These are phyloP conservation scores for Misopates orontium DNA, from an alignment of 257 asterid species.

Conservation along the genomic window DNA sequence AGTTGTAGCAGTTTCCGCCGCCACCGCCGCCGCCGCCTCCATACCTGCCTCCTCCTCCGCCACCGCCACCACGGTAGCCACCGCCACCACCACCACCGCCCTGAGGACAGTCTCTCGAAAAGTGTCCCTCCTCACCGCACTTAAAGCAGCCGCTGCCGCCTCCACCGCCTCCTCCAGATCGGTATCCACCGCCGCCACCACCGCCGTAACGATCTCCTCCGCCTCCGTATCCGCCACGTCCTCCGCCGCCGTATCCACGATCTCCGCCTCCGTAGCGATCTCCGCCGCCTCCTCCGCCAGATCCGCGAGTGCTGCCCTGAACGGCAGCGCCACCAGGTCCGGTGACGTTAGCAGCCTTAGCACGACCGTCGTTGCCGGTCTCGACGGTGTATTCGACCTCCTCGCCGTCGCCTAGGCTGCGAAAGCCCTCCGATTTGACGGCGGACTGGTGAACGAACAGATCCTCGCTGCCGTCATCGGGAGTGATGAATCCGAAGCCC, in stretches of 20 bases:
- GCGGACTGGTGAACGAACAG: slow-evolving; percentile 74
- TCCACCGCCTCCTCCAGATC: slow-evolving; percentile 18
- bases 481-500: slow-evolving; percentile 78
- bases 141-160: slow-evolving; percentile 21
- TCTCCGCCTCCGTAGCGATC: slow-evolving; percentile 25
- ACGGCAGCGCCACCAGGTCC: slow-evolving; percentile 38
- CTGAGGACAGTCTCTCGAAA: not conserved
- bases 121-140: slow-evolving; percentile 23
- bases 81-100: slow-evolving; percentile 34
- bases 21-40: slow-evolving; percentile 26
- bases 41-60: slow-evolving; percentile 12
- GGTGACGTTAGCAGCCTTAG: slow-evolving; percentile 42
- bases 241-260: slow-evolving; percentile 41
- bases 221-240: slow-evolving; percentile 27
- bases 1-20: not conserved
- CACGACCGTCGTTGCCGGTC: slow-evolving; percentile 38
- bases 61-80: slow-evolving; percentile 22
- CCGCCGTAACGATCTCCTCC: slow-evolving; percentile 35
- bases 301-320: slow-evolving; percentile 35
- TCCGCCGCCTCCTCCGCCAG: slow-evolving; percentile 38
- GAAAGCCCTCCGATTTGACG: slow-evolving; percentile 58
- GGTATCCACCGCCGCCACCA: slow-evolving; percentile 48
- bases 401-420: slow-evolving; percentile 69
- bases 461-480: slow-evolving; percentile 67
- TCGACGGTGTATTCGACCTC: slow-evolving; percentile 54